A percentile compares a stretch with the other conserved stretches of the same genome.
phyloP scores from a whole-genome alignment of 164 flowering plant genomes.

The Stephania yunnanensis region DNA sequence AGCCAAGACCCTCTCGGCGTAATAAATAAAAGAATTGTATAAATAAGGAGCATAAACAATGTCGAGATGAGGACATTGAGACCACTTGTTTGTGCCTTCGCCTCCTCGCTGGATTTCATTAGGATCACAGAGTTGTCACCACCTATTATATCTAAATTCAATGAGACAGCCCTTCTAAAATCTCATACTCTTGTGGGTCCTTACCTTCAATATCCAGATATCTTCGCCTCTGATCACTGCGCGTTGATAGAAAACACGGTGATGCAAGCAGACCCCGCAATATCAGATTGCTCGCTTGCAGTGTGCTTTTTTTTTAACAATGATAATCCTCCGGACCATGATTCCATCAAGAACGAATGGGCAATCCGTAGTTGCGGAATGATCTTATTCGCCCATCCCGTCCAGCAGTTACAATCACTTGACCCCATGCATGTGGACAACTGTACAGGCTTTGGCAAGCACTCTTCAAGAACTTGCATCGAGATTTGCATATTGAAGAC shows the following conservation, averaged over 20 bases:
- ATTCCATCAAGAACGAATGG: conserved; percentile 38
- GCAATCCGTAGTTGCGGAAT: conserved; percentile 76
- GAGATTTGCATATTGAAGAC: conserved; percentile 35
- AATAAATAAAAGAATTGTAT: conserved; percentile 34
- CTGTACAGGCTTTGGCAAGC: conserved; percentile 40
- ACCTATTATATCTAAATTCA: conserved; percentile 1
- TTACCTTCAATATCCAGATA: neutral
- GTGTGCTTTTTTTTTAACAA: too few species aligned
- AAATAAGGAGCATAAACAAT: conserved; percentile 10
- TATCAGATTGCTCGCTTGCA: too few species aligned
- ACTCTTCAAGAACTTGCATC: conserved; percentile 53
- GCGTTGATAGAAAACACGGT: conserved; percentile 5
- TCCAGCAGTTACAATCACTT: conserved; percentile 79
- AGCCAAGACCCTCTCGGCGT: conserved; percentile 9
- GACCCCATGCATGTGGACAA: conserved; percentile 72
- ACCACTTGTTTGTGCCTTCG: neutral
- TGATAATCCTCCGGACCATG: neutral
- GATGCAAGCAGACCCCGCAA: neutral
- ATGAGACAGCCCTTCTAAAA: conserved; percentile 1
- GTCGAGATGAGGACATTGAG: conserved; percentile 5
- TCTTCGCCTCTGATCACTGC: conserved; percentile 6
- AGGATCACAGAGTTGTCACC: conserved; percentile 7
- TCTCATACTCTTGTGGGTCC: conserved; percentile 1
- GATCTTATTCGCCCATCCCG: conserved; percentile 81
- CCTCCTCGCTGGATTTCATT: neutral